A percentile compares a stretch with the other conserved stretches of the same genome.
Evolutionary conservation across 495 filamentous ascomycete genomes (phyloP).

Genomic region (Parmelia sp.): DNA sequence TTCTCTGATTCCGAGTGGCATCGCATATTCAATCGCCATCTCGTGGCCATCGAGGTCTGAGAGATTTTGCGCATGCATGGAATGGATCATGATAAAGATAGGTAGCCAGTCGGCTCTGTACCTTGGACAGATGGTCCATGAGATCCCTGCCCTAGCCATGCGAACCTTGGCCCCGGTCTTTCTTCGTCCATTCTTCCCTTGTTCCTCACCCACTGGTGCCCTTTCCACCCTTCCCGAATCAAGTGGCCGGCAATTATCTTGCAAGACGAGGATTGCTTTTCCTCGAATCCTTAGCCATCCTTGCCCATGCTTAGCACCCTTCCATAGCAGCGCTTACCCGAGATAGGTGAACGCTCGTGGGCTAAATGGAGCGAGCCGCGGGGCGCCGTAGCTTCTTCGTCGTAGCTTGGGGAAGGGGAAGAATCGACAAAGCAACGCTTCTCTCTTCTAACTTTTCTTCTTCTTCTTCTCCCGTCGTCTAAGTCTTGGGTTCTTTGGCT

Average conservation of each 20-base stretch:
- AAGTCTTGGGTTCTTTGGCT: too few species aligned
- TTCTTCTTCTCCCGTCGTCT: background rate
- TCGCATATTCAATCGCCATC: background rate
- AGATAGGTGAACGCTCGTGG: background rate
- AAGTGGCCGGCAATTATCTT: background rate
- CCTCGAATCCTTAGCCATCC: background rate
- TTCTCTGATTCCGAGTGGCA: background rate
- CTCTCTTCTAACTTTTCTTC: background rate
- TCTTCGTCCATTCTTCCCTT: conserved; percentile 3
- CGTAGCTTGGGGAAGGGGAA: background rate
- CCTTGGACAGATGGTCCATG: background rate
- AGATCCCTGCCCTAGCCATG: conserved; percentile 10
- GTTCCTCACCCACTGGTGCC: too few species aligned
- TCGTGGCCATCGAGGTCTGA: background rate
- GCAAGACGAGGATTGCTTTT: background rate
- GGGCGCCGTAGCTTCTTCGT: background rate
- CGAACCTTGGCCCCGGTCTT: conserved; percentile 13
- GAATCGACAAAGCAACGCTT: background rate
- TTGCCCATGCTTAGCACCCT: background rate
- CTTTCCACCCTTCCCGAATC: background rate
- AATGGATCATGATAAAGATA: too few species aligned
- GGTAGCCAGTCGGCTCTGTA: too few species aligned
- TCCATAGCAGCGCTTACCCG: conserved; percentile 6
- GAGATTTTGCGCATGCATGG: background rate
- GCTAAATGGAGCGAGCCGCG: conserved; percentile 2